A percentile compares a stretch with the other conserved stretches of the same genome.
Evolutionary conservation across 2,329 filamentous ascomycete genomes (phyloP).

Genomic region (Colletotrichum salicis): DNA sequence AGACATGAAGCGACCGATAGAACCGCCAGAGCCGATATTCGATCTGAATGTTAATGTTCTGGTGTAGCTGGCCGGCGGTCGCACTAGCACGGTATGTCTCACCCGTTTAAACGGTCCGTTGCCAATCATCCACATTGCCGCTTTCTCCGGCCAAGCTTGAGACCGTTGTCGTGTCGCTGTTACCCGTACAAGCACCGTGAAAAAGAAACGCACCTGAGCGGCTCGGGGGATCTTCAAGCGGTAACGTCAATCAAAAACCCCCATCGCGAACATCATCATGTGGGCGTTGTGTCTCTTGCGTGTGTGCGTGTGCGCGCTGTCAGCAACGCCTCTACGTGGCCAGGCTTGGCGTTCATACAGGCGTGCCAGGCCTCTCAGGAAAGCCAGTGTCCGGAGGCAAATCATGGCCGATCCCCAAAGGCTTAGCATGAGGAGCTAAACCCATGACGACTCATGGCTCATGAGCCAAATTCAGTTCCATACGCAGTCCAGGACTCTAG

Average conservation of each 20-base stretch:
- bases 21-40: background rate
- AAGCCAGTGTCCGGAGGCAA: slow-evolving; percentile 13
- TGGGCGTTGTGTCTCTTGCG: too few species aligned
- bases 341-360: background rate
- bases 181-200: slow-evolving; percentile 16
- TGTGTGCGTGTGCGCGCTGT: background rate
- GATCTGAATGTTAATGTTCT: background rate
- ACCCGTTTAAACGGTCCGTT: background rate
- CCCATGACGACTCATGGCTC: slow-evolving; percentile 7
- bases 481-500: background rate
- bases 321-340: background rate
- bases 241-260: slow-evolving; percentile 14
- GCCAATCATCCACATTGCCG: slow-evolving; percentile 35
- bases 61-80: slow-evolving; percentile 7
- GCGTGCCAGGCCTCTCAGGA: background rate
- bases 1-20: background rate
- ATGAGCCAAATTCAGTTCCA: background rate
- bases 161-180: slow-evolving; percentile 29
- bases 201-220: slow-evolving; percentile 3
- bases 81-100: slow-evolving; percentile 28
- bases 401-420: slow-evolving; percentile 24
- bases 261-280: background rate
- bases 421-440: slow-evolving; percentile 31
- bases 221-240: slow-evolving; percentile 8
- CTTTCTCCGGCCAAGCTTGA: slow-evolving; percentile 26